Evolutionary conservation across 257 asterid species (phyloP).

Genomic region (Paulownia fortunei): DNA sequence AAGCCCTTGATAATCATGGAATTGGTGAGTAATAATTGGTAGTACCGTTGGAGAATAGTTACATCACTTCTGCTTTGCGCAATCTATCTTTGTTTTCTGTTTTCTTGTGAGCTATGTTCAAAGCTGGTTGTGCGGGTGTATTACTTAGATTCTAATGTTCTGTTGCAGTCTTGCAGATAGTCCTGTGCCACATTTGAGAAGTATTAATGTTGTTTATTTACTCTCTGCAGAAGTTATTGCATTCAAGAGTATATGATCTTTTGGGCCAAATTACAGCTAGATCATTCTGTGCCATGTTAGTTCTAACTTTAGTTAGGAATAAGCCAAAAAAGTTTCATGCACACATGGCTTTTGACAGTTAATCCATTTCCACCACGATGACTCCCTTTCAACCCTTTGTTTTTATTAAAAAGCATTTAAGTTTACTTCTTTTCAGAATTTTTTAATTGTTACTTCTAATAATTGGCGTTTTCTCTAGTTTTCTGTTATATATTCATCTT

Average conservation of each 20-base stretch:
- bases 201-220: not conserved
- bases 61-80: not conserved
- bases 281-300: not conserved
- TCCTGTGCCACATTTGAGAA: not conserved
- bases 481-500: not conserved
- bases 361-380: not conserved
- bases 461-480: not conserved
- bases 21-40: slow-evolving; percentile 58
- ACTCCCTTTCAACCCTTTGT: not conserved
- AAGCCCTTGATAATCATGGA: slow-evolving; percentile 78
- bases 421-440: not conserved
- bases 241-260: not conserved
- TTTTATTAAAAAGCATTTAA: not conserved
- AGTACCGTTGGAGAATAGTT: not conserved
- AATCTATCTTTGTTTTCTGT: not conserved
- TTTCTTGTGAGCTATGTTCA: not conserved
- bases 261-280: not conserved
- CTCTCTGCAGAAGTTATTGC: not conserved
- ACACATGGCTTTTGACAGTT: not conserved
- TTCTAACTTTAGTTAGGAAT: not conserved
- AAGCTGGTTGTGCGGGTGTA: not conserved
- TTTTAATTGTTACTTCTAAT: not conserved
- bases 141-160: not conserved
- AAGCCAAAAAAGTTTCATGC: not conserved
- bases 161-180: not conserved